Evolutionary conservation across 345 rosid species (phyloP).

Genomic region (Salix arbutifolia): DNA sequence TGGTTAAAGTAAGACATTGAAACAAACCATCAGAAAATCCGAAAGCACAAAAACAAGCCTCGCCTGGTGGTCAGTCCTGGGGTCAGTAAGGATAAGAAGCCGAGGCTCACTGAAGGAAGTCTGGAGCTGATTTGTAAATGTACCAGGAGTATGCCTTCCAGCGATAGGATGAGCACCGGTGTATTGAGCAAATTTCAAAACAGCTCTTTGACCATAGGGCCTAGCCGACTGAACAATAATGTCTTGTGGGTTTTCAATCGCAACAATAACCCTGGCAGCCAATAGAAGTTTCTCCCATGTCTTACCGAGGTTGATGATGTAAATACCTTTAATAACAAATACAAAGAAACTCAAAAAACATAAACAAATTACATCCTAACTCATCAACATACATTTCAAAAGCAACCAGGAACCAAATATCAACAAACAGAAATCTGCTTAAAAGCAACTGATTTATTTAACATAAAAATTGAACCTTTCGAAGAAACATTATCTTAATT

Average conservation of each 20-base stretch:
- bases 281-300: conserved; percentile 85
- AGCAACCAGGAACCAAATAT: not conserved
- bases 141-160: conserved; percentile 98
- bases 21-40: not conserved
- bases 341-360: not conserved
- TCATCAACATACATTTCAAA: not conserved
- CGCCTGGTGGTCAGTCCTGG: conserved; percentile 96
- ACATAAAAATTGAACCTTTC: not conserved
- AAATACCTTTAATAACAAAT: conserved; percentile 48
- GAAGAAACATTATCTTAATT: not conserved
- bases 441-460: not conserved
- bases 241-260: conserved; percentile 80
- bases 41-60: not conserved
- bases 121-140: conserved; percentile 88
- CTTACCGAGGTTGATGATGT: conserved; percentile 83
- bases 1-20: not conserved
- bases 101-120: conserved; percentile 90
- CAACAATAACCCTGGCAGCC: conserved; percentile 85
- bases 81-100: conserved; percentile 80
- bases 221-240: conserved; percentile 95
- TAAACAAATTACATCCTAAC: not conserved
- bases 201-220: conserved; percentile 97
- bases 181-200: conserved; percentile 81
- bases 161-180: conserved; percentile 91
- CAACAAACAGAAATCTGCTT: not conserved